Conservation (phyloP, 768 basidiomycete species). For the Termitomyces titanicus region DNA sequence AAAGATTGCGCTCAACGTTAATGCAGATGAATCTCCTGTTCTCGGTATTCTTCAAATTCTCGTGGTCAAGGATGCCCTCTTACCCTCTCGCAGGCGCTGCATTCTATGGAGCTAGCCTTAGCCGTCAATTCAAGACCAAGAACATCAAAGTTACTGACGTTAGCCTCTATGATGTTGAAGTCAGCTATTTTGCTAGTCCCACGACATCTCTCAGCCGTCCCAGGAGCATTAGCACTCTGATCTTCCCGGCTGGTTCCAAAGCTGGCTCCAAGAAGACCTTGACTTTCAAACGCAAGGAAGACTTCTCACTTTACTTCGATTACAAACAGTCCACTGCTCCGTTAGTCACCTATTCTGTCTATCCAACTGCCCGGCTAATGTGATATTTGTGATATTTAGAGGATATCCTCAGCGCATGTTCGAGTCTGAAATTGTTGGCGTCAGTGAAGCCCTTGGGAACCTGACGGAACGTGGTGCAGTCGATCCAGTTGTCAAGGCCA, state of each 20-base stretch:
- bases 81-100: conserved; percentile 56
- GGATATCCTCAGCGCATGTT: conserved; percentile 73
- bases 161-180: conserved; percentile 69
- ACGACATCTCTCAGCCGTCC: conserved; percentile 45
- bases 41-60: conserved; percentile 45
- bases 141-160: conserved; percentile 83
- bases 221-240: conserved; percentile 67
- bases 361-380: conserved; percentile 4
- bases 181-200: conserved; percentile 67
- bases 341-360: conserved; percentile 36
- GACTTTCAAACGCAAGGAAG: conserved; percentile 80
- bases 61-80: background rate
- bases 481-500: conserved; percentile 86
- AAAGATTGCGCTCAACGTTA: conserved; percentile 91
- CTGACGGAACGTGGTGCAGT: conserved; percentile 77
- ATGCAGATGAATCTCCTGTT: conserved; percentile 95
- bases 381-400: conserved; percentile 26
- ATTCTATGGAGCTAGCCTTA: conserved; percentile 85
- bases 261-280: conserved; percentile 81
- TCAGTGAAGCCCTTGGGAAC: conserved; percentile 75
- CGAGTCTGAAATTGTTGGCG: conserved; percentile 67
- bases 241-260: conserved; percentile 80
- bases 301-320: conserved; percentile 74
- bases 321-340: conserved; percentile 66
- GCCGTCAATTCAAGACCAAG: conserved; percentile 93